Conservation (phyloP, 2,329 filamentous ascomycete genomes). For the Hawksworthiomyces lignivorus region DNA sequence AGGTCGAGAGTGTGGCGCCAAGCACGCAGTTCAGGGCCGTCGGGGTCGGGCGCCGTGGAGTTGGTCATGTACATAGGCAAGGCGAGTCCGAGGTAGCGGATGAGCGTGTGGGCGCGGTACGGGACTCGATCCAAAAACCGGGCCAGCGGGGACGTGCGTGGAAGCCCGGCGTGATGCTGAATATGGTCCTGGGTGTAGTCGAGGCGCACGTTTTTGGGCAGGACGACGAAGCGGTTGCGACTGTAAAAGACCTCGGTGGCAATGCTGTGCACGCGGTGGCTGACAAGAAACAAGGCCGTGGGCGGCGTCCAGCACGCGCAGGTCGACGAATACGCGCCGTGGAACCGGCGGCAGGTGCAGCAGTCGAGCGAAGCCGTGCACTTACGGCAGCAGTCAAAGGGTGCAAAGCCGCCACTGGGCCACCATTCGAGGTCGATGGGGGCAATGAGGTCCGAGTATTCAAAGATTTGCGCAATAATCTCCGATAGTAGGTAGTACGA, state of each 20-base stretch:
- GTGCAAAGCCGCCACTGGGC: neutral
- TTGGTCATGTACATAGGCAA: no score
- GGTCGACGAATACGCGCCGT: neutral
- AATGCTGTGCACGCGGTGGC: neutral
- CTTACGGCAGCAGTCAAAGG: constrained; percentile 1
- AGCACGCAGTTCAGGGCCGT: neutral
- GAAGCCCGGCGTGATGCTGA: no score
- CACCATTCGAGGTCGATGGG: constrained; percentile 2
- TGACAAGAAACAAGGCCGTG: neutral
- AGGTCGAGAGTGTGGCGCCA: neutral
- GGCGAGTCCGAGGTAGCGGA: neutral
- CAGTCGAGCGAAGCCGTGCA: constrained; percentile 2
- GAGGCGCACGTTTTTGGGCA: neutral
- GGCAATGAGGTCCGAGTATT: constrained; percentile 1
- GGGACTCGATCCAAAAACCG: neutral
- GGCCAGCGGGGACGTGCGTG: neutral
- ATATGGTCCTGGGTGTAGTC: no score
- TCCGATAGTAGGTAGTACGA: constrained; percentile 1
- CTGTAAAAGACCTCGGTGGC: neutral
- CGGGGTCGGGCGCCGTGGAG: no score
- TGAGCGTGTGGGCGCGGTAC: neutral
- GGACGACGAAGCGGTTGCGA: constrained; percentile 1
- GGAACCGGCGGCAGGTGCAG: neutral
- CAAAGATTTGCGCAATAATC: neutral
- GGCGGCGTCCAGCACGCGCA: constrained; percentile 5